phyloP scores from a whole-genome alignment of 2,329 filamentous ascomycete genomes.

The Sporothrix pallida region DNA sequence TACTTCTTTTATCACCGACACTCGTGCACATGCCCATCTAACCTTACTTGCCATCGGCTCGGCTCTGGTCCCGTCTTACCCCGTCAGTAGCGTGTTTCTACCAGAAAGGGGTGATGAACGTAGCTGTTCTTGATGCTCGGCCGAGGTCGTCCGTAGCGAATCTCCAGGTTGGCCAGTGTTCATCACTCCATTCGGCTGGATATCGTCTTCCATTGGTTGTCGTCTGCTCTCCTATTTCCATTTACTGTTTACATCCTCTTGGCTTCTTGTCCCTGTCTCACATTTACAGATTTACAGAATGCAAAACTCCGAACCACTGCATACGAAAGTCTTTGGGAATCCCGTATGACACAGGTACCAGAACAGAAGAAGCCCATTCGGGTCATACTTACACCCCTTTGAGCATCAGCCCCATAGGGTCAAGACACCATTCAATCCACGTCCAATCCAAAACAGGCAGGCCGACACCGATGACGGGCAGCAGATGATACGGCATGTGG shows the following conservation, averaged over 20 bases:
- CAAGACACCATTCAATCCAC: no score
- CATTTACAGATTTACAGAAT: neutral
- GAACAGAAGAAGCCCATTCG: neutral
- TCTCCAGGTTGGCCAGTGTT: no score
- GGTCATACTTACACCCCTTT: neutral
- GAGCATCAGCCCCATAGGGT: no score
- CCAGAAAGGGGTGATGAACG: no score
- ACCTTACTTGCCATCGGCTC: neutral
- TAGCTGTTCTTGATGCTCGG: neutral
- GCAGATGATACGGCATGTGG: no score
- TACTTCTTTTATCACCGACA: neutral
- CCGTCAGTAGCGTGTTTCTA: neutral
- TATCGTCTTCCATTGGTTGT: neutral
- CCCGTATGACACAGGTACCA: neutral
- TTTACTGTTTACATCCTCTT: no score
- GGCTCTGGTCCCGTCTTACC: neutral
- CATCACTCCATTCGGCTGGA: no score
- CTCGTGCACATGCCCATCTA: neutral
- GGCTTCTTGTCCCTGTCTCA: neutral
- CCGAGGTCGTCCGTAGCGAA: neutral
- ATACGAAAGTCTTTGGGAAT: neutral
- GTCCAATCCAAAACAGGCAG: no score
- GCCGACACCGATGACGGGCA: no score
- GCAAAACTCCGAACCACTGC: neutral
- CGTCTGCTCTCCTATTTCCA: neutral